A percentile compares a stretch with the other conserved stretches of the same genome.
phyloP scores from a whole-genome alignment of 1,284 basidiomycete species.

The Fomitopsis pinicola region DNA sequence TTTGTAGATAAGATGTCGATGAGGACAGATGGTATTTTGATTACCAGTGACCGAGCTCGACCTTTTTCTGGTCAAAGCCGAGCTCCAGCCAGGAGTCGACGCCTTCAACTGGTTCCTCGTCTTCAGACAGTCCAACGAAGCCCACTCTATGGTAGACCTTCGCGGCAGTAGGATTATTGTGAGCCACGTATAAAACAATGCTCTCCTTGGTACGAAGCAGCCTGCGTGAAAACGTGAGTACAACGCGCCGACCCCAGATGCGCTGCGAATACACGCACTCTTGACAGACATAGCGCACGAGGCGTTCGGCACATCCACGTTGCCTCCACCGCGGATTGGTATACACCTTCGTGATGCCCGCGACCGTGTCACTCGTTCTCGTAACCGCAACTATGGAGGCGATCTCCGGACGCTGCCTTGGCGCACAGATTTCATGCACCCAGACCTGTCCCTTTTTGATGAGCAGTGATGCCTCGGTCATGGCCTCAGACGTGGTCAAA shows the following conservation, averaged over 20 bases:
- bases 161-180: constrained; percentile 47
- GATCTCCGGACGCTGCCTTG: constrained; percentile 30
- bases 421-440: constrained; percentile 46
- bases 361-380: constrained; percentile 44
- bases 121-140: constrained; percentile 44
- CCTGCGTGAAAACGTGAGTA: constrained; percentile 12
- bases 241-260: neutral
- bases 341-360: constrained; percentile 64
- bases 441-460: constrained; percentile 49
- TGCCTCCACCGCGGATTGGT: constrained; percentile 49
- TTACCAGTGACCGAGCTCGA: constrained; percentile 58
- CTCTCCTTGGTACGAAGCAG: constrained; percentile 34
- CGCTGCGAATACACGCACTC: constrained; percentile 32
- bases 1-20: too few relatives aligned
- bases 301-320: constrained; percentile 50
- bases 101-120: constrained; percentile 29
- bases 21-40: too few relatives aligned
- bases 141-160: constrained; percentile 60
- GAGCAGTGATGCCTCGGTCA: constrained; percentile 46
- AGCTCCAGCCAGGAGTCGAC: constrained; percentile 58
- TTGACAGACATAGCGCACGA: constrained; percentile 49
- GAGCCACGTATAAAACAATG: constrained; percentile 52
- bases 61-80: constrained; percentile 47
- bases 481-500: constrained; percentile 38
- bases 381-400: constrained; percentile 66